Evolutionary conservation across 495 filamentous ascomycete species (phyloP), one percentile per base, ranked within the genome.

Genomic region (Staphylotrichum longicolle): DNA sequence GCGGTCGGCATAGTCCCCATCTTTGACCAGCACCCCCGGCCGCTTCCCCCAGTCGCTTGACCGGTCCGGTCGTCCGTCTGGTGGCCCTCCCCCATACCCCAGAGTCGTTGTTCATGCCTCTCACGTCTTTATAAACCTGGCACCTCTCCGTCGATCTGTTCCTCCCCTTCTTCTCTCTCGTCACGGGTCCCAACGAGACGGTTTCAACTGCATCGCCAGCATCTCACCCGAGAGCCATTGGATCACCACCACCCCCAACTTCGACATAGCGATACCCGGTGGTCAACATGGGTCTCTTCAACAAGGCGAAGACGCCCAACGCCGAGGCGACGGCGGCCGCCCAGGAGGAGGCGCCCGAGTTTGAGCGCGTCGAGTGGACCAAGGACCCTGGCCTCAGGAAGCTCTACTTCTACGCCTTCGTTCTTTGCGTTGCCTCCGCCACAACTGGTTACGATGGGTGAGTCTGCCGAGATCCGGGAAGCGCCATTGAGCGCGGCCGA

Each of bases 391-490:
- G 82, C 47, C 74, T 88, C 46, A 74, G 84, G 66, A 85, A 81
- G 74, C 82, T 88, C 9, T 86, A 86, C 71, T 80, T 80, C 63
- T 84, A 78, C 67, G 78, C 79, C 45, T 68, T 79, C 56, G 69
- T 87, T 47, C 80, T 87, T 41, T 86, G 82, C 58, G 66, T 88
- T 62, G 83, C 83, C 27, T 86, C 85, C 12, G 83, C 84, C 20
- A 87, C 83, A 49, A 84, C 82, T 47, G 86, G 86, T 71, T 89
- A 88, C 73, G 86, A 89, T 79, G 86, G 78, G 77, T 81, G 71
- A 50, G 70, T 45, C 11, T 7, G 5, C 4, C 34, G 4, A 14
- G 37, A 4, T 35, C 11, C 14, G 32, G 30, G 32, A 44, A 4
- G 30, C 30, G 34, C 10, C 7, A 15, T 20, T 47, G 40, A 34